A percentile compares a stretch with the other conserved stretches of the same genome.
phyloP scores from a whole-genome alignment of 805 yeast species.

The Metschnikowia santaceciliae region DNA sequence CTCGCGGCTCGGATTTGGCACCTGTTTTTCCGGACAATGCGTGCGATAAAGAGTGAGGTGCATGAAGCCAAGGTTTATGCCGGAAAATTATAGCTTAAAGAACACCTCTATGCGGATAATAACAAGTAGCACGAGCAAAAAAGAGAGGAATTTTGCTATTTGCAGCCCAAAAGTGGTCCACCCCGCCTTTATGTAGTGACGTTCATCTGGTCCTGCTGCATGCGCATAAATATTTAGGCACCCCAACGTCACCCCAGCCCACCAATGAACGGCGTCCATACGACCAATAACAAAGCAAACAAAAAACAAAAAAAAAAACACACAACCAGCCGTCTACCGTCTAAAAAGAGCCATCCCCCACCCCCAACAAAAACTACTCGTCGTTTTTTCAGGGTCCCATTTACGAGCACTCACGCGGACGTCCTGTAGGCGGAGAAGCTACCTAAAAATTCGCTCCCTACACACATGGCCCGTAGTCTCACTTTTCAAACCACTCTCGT shows the following conservation, averaged over 20 bases:
- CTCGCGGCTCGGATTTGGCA: not conserved
- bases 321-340: too few species aligned
- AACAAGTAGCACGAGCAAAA: not conserved
- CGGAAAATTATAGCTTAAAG: not conserved
- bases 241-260: too few species aligned
- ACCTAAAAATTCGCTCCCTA: slow-evolving; percentile 2
- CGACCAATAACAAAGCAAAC: too few species aligned
- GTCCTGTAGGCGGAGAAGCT: slow-evolving; percentile 2
- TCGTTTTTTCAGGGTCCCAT: not conserved
- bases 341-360: not conserved
- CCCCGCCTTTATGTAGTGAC: too few species aligned
- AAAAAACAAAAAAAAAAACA: too few species aligned
- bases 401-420: not conserved
- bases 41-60: not conserved
- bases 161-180: too few species aligned
- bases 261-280: too few species aligned
- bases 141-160: too few species aligned
- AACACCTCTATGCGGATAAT: not conserved
- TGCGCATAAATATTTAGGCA: too few species aligned
- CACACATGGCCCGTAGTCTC: not conserved
- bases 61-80: not conserved
- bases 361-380: not conserved
- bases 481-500: not conserved
- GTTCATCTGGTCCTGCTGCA: too few species aligned
- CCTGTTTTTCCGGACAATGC: not conserved